Evolutionary conservation across 2,329 filamentous ascomycete genomes (phyloP), one percentile per base, ranked within the genome.

Genomic region (Sporothrix variecibatus): DNA sequence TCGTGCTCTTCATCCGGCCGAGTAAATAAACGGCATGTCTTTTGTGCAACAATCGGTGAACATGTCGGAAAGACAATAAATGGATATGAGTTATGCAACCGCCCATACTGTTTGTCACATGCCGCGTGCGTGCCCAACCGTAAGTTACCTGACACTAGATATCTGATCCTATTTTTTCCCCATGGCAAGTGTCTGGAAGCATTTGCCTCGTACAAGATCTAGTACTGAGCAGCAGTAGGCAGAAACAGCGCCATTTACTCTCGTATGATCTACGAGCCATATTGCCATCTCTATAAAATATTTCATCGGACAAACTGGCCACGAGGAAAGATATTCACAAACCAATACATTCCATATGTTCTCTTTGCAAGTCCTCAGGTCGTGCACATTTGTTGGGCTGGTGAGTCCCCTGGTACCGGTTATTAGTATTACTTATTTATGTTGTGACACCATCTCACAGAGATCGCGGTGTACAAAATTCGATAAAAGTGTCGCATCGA

Each of bases 401-500:
- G 34, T 34, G 20, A 2, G n/a, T 6, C 11, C 17, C 28, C 26
- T 12, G 7, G 65, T 31, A n/a, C 43, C 17, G 40, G 26, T 68
- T 53, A 53, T 23, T 38, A 5, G 28, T 69, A 53, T 51, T 51
- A 17, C 2, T 20, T 51, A 26, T 68, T 7, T 17, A 20, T 69
- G 46, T 38, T 53, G 67, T 69, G 67, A 9, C 4, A 38, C 67
- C 67, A 43, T 7, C 34, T 3, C 49, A 71, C 68, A 58, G n/a
- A 71, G 68, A 71, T 71, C 68, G 9, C 15, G 68, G 51, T 20
- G 68, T 28, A 71, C 68, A 46, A 12, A 15, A 38, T 8, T 38
- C 46, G 26, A 70, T 70, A 38, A 38, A 38, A 23, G 20, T 56
- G 23, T 38, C 26, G 8, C 64, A 46, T n/a, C 4, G 12, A 2